phyloP scores from a whole-genome alignment of 1,139 yeast genomes.

The Taiozyma onychis region DNA sequence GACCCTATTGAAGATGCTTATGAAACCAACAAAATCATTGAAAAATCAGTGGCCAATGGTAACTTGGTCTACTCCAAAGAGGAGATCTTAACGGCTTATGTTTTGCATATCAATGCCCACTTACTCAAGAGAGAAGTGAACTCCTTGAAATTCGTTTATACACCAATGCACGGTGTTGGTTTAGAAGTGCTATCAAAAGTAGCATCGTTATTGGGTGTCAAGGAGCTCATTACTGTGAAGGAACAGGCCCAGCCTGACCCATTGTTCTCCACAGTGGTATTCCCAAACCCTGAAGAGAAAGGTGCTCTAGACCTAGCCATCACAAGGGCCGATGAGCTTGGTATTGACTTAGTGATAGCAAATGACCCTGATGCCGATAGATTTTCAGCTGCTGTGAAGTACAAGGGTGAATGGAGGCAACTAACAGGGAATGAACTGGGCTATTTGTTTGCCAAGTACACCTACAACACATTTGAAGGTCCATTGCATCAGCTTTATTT shows the following conservation, averaged over 20 bases:
- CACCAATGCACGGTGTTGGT: constrained; percentile 97
- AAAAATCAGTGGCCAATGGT: constrained; percentile 4
- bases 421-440: constrained; percentile 92
- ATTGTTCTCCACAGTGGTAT: constrained; percentile 72
- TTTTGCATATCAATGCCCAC: constrained; percentile 28
- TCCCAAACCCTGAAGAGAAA: constrained; percentile 94
- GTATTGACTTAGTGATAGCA: constrained; percentile 60
- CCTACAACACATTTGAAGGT: constrained; percentile 27
- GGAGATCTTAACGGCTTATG: constrained; percentile 30
- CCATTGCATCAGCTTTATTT: constrained; percentile 45
- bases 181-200: constrained; percentile 35
- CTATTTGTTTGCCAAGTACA: constrained; percentile 66
- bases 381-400: constrained; percentile 63
- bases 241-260: constrained; percentile 80
- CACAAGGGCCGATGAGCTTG: constrained; percentile 30
- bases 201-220: constrained; percentile 30
- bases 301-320: constrained; percentile 83
- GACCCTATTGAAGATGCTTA: constrained; percentile 38
- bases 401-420: constrained; percentile 57
- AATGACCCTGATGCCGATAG: constrained; percentile 98
- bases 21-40: constrained; percentile 18
- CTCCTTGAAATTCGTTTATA: constrained; percentile 54
- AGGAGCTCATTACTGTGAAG: constrained; percentile 33
- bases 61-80: constrained; percentile 24
- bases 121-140: constrained; percentile 22